These are phyloP conservation scores for Chrysoporthe puriensis DNA, from an alignment of 2,329 filamentous ascomycete genomes.

Conservation along the genomic window DNA sequence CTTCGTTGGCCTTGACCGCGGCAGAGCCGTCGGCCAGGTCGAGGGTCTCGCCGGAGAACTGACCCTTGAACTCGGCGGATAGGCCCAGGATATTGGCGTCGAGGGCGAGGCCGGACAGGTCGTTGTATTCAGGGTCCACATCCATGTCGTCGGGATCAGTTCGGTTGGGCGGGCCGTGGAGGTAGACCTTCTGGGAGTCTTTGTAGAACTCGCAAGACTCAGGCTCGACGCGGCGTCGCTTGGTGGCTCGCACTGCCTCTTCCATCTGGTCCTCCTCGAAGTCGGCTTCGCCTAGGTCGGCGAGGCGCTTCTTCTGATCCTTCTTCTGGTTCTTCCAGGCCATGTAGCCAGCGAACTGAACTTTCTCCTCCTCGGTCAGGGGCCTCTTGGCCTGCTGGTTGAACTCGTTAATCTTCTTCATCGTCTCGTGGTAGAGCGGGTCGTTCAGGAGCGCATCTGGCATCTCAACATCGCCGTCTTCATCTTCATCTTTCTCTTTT, in stretches of 20 bases:
- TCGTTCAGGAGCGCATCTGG: background rate
- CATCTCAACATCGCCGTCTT: background rate
- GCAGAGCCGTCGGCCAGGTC: background rate
- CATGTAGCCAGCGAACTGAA: background rate
- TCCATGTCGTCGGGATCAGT: background rate
- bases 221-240: constrained; percentile 18
- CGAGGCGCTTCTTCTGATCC: constrained; percentile 11
- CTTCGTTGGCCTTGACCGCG: background rate
- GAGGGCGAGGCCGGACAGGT: constrained; percentile 3
- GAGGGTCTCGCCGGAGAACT: constrained; percentile 6
- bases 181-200: constrained; percentile 23
- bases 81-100: constrained; percentile 22
- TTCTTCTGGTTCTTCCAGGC: constrained; percentile 1
- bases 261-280: constrained; percentile 20
- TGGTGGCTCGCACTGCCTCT: constrained; percentile 19
- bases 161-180: constrained; percentile 14
- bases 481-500: background rate
- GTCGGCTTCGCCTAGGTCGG: background rate
- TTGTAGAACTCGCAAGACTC: constrained; percentile 8
- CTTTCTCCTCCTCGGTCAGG: constrained; percentile 15
- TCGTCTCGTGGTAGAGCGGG: constrained; percentile 7
- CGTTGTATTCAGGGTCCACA: background rate
- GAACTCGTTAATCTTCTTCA: constrained; percentile 11
- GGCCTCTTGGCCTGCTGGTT: background rate
- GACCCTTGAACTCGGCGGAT: constrained; percentile 16